Percentiles rank a stretch among this genome's conserved stretches.
These are phyloP conservation scores for Phytophthora chlamydospora DNA, from an alignment of 352 stramenopile genomes.

Conservation along the genomic window DNA sequence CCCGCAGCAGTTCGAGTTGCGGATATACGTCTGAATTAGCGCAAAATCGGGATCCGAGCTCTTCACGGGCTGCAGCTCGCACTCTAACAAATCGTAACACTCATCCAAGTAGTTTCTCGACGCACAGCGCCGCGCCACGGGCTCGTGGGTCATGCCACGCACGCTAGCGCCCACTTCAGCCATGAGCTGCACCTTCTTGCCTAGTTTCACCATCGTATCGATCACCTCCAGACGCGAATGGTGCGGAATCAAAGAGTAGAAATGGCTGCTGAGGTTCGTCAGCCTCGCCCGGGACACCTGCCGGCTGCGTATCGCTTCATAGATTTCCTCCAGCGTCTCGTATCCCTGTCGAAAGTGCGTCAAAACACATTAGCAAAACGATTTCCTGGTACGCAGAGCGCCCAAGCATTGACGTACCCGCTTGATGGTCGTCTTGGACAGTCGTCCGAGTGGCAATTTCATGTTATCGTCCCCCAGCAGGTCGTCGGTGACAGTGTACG, in stretches of 20 bases:
- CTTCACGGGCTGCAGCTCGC: slow-evolving; percentile 50
- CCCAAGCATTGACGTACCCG: slow-evolving; percentile 35
- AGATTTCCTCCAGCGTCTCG: slow-evolving; percentile 65
- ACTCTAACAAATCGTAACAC: slow-evolving; percentile 62
- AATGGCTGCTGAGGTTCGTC: slow-evolving; percentile 61
- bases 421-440: slow-evolving; percentile 68
- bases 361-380: slow-evolving; percentile 7
- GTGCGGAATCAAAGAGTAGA: slow-evolving; percentile 74
- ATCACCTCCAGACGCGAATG: slow-evolving; percentile 56
- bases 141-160: slow-evolving; percentile 46
- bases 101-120: slow-evolving; percentile 68
- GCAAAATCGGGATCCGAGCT: slow-evolving; percentile 54
- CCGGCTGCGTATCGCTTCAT: slow-evolving; percentile 55
- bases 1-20: slow-evolving; percentile 74
- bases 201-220: slow-evolving; percentile 74
- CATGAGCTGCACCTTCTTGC: slow-evolving; percentile 65
- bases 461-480: slow-evolving; percentile 46
- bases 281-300: slow-evolving; percentile 44
- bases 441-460: slow-evolving; percentile 55
- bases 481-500: slow-evolving; percentile 42
- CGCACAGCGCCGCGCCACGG: slow-evolving; percentile 44
- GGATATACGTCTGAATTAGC: slow-evolving; percentile 71
- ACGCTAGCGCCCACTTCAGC: slow-evolving; percentile 54
- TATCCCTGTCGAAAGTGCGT: slow-evolving; percentile 46
- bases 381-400: background rate